Conservation (phyloP, 139 green algal genomes). For the Closterium sp. region DNA sequence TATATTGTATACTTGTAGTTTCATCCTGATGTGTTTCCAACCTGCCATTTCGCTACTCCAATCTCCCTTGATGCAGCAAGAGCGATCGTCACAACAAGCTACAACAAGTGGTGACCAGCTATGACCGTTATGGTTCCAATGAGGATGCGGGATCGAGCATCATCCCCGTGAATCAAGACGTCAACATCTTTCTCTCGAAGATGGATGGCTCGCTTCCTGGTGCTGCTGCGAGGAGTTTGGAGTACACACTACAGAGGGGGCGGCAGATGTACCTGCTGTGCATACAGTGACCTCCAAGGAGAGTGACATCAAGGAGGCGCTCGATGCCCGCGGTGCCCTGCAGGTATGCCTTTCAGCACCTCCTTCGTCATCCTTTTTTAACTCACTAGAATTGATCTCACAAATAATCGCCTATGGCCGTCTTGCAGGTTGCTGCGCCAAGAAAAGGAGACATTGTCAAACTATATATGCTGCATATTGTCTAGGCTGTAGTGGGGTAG, state of each 20-base stretch:
- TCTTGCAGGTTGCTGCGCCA: too few species aligned
- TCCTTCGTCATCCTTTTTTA: too few species aligned
- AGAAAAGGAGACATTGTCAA: too few species aligned
- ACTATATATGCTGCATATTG: too few species aligned
- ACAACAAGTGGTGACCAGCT: slow-evolving; percentile 46
- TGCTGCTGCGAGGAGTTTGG: background rate
- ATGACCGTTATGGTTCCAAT: background rate
- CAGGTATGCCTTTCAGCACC: slow-evolving; percentile 26
- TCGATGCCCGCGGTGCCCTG: slow-evolving; percentile 15
- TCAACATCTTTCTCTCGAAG: slow-evolving; percentile 49
- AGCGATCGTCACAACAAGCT: slow-evolving; percentile 42
- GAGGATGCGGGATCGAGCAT: slow-evolving; percentile 28
- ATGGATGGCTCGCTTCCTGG: background rate
- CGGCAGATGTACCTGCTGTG: slow-evolving; percentile 50
- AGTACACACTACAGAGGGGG: slow-evolving; percentile 7
- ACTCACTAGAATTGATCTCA: too few species aligned
- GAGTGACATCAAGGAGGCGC: too few species aligned
- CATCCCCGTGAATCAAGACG: slow-evolving; percentile 52
- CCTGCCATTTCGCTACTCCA: too few species aligned
- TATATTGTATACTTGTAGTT: too few species aligned
- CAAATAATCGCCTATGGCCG: too few species aligned
- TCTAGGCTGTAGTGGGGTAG: too few species aligned
- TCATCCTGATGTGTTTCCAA: too few species aligned
- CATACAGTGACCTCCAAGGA: slow-evolving; percentile 15
- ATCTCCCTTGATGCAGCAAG: too few species aligned